Evolutionary conservation across 73 alveolate species (phyloP), one percentile per base, ranked within the genome.

Genomic region (Symbiodinium pilosum): DNA sequence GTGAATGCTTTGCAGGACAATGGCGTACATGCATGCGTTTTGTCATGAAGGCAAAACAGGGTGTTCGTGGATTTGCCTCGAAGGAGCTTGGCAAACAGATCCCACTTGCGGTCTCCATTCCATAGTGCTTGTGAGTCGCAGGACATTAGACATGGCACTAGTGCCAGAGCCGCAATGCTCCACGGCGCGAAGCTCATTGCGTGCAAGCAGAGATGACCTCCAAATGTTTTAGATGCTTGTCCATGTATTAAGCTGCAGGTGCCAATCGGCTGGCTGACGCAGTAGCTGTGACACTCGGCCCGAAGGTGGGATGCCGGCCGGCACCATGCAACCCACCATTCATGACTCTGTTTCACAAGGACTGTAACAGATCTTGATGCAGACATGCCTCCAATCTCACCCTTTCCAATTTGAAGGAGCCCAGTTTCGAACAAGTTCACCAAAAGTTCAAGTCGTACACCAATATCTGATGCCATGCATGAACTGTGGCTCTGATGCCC

Each of bases 261-360:
- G 96, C 96, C 41, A 99, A 91, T n/a, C 92, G 94, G 89, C 99
- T 99, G 68, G 99, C 99, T 16, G 99, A 99, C 84, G 99, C 99
- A 7, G 99, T 99, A 44, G 99, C 99, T 54, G 99, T 99, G 77
- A 99, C 99, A 68, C 99, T 99, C 51, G 99, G 99, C 71, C 99
- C 99, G 81, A 99, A 99, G 94, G 85, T 34, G 85, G 43, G 77
- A 34, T 34, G n/a, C n/a, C n/a, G n/a, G n/a, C n/a, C n/a, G n/a
- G n/a, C n/a, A n/a, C n/a, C n/a, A n/a, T n/a, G n/a, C n/a, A n/a
- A n/a, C n/a, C n/a, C n/a, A n/a, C n/a, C n/a, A n/a, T n/a, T n/a
- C n/a, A n/a, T n/a, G n/a, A n/a, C n/a, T n/a, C n/a, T n/a, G n/a
- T n/a, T n/a, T n/a, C n/a, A n/a, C n/a, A n/a, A n/a, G n/a, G n/a